phyloP scores from a whole-genome alignment of 2,329 filamentous ascomycete genomes.

The Aureobasidium sp. region DNA sequence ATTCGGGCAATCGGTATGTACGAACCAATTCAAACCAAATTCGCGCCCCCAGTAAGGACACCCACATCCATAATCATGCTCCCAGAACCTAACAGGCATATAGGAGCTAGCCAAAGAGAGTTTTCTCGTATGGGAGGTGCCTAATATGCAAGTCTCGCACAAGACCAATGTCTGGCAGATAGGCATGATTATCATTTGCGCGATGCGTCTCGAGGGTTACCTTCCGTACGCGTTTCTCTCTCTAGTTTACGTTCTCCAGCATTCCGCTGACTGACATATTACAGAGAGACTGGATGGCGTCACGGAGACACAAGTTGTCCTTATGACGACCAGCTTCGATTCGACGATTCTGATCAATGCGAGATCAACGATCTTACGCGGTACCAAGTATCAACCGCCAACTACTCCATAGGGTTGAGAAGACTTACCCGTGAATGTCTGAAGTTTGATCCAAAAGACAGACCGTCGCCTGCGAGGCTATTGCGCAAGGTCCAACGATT shows the following conservation, averaged over 20 bases:
- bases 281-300: neutral
- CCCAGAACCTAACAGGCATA: neutral
- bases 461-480: neutral
- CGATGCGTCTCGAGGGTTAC: neutral
- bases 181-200: neutral
- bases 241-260: too few relatives aligned
- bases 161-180: slow-evolving; percentile 5
- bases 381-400: neutral
- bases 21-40: slow-evolving; percentile 1
- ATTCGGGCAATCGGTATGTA: neutral
- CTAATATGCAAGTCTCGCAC: neutral
- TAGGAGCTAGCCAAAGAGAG: neutral
- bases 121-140: neutral
- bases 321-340: neutral
- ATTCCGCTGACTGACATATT: too few relatives aligned
- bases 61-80: neutral
- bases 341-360: neutral
- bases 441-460: neutral
- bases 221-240: neutral
- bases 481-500: neutral
- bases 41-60: neutral
- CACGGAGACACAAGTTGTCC: too few relatives aligned
- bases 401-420: neutral
- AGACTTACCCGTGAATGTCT: neutral
- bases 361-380: neutral